Evolutionary conservation across 2,329 filamentous ascomycete genomes (phyloP), one percentile per base, ranked within the genome.

Genomic region (Fusarium sp.): DNA sequence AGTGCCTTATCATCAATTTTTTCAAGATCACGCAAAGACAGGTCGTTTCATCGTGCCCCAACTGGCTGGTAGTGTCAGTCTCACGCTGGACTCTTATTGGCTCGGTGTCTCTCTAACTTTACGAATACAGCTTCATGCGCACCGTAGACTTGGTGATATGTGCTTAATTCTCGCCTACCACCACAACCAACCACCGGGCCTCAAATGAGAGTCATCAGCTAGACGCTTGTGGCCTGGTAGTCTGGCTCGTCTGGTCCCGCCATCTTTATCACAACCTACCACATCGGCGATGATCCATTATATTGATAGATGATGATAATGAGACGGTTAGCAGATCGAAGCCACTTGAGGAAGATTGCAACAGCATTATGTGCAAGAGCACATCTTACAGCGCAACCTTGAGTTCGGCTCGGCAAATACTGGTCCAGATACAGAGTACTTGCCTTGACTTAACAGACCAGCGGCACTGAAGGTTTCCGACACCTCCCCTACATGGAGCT

Each of bases 31-130:
- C 42, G n/a, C 57, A 63, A 52, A 66, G 61, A 71, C 67, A 49
- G 33, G 44, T 70, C 60, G 60, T 46, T 73, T 73, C 69, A 50
- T 73, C 37, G 50, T 60, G 57, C 52, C 69, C 72, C 74, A 74
- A 61, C 69, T 64, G 35, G 52, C 35, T 49, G 59, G 67, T 69
- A 65, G 60, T 56, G 57, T 56, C 53, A 15, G 46, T 53, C 44
- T 44, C 38, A 61, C 12, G 6, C 32, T 57, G 47, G n/a, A 30
- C 37, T 44, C 40, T 60, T 13, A 71, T 75, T 77, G 68, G 64
- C 33, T 63, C 33, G 23, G 18, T n/a, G 15, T 40, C 42, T 53
- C 66, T 62, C 46, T 49, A 62, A 50, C 60, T 67, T 74, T 64
- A 60, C 54, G 10, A 23, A 54, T 53, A 53, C 65, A 65, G 52